Evolutionary conservation across 768 basidiomycete genomes (phyloP).

Genomic region (Calocera viscosa): DNA sequence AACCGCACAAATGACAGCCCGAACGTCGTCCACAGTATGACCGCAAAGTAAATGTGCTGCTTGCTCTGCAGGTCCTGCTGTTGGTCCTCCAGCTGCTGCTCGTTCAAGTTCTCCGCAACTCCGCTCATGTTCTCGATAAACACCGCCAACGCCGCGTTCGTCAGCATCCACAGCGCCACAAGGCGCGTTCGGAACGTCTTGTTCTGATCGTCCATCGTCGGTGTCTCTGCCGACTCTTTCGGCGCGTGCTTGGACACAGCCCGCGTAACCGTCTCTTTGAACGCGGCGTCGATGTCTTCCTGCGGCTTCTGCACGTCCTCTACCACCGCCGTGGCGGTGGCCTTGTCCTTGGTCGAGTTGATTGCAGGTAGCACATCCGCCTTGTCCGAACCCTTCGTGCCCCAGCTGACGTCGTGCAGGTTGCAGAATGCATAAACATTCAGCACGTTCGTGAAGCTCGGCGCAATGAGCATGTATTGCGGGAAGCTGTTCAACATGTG

Average conservation of each 20-base stretch:
- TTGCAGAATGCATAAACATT: slow-evolving; percentile 98
- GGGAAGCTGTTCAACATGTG: slow-evolving; percentile 92
- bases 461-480: slow-evolving; percentile 81
- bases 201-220: slow-evolving; percentile 78
- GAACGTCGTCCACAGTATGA: slow-evolving; percentile 75
- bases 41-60: slow-evolving; percentile 55
- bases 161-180: slow-evolving; percentile 68
- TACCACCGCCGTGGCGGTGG: slow-evolving; percentile 61
- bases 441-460: slow-evolving; percentile 86
- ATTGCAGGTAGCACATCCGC: slow-evolving; percentile 83
- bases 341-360: slow-evolving; percentile 69
- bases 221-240: slow-evolving; percentile 60
- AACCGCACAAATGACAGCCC: slow-evolving; percentile 59
- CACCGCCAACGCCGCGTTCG: slow-evolving; percentile 57
- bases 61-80: slow-evolving; percentile 28
- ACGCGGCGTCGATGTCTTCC: slow-evolving; percentile 79
- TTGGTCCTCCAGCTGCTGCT: slow-evolving; percentile 31
- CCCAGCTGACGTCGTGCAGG: slow-evolving; percentile 73
- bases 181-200: slow-evolving; percentile 86
- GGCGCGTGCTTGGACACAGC: slow-evolving; percentile 63
- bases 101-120: slow-evolving; percentile 32
- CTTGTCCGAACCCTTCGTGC: slow-evolving; percentile 90
- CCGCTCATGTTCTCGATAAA: slow-evolving; percentile 68
- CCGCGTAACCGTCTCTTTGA: slow-evolving; percentile 83
- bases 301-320: slow-evolving; percentile 73